phyloP scores from a whole-genome alignment of 345 rosid species.

The Mercurialis annua region DNA sequence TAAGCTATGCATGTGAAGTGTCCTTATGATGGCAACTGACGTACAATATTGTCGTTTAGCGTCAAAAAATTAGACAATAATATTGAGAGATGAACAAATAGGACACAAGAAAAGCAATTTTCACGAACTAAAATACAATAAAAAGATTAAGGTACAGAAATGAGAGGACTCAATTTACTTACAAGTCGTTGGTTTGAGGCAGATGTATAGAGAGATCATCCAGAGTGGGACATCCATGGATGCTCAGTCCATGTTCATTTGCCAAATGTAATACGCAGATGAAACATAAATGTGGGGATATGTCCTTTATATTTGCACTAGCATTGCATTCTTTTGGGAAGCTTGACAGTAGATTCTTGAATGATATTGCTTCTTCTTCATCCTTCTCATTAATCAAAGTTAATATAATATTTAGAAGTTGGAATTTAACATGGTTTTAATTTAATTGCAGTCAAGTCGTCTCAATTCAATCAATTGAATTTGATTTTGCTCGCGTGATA shows the following conservation, averaged over 20 bases:
- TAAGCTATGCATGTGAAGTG: too few relatives aligned
- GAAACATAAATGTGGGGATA: constrained; percentile 92
- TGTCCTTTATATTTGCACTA: constrained; percentile 54
- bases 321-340: constrained; percentile 76
- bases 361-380: constrained; percentile 49
- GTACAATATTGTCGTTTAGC: neutral
- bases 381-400: constrained; percentile 38
- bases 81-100: neutral
- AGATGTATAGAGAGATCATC: constrained; percentile 61
- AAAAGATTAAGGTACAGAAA: neutral
- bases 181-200: constrained; percentile 17
- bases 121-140: neutral
- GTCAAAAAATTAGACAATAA: neutral
- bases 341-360: constrained; percentile 59
- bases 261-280: constrained; percentile 91
- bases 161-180: neutral
- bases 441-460: too few relatives aligned
- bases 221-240: constrained; percentile 49
- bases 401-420: too few relatives aligned
- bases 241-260: constrained; percentile 75
- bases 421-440: too few relatives aligned
- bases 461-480: too few relatives aligned
- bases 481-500: too few relatives aligned
- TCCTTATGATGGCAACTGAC: too few relatives aligned
- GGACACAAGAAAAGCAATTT: neutral